Percentiles rank a stretch among this genome's conserved stretches.
These are phyloP conservation scores for Solanum piurae DNA, from an alignment of 257 asterid genomes.

Conservation along the genomic window DNA sequence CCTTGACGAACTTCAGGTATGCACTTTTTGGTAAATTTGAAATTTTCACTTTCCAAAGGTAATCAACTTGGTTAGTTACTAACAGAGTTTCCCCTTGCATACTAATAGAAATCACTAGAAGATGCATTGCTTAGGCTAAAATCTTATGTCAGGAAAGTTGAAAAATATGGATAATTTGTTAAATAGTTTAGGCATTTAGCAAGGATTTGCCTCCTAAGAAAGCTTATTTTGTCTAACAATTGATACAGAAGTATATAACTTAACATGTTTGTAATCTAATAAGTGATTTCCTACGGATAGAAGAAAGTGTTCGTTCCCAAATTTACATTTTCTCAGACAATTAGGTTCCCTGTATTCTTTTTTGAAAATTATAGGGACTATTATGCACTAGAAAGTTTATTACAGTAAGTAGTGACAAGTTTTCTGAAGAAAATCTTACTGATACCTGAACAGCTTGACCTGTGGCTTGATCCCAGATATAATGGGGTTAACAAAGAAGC, in stretches of 20 bases:
- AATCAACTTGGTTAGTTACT: not conserved
- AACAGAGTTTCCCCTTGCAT: not conserved
- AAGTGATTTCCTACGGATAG: not conserved
- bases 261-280: not conserved
- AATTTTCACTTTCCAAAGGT: not conserved
- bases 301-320: not conserved
- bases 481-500: slow-evolving; percentile 90
- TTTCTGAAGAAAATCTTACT: not conserved
- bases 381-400: not conserved
- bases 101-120: not conserved
- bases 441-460: slow-evolving; percentile 59
- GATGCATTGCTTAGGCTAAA: not conserved
- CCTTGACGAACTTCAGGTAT: slow-evolving; percentile 68
- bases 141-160: not conserved
- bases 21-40: not conserved
- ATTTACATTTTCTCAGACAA: not conserved
- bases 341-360: not conserved
- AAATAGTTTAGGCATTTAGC: not conserved
- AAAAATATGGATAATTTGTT: not conserved
- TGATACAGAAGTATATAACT: not conserved
- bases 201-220: not conserved
- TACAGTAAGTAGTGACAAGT: not conserved
- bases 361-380: not conserved
- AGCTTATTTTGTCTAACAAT: not conserved
- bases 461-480: slow-evolving; percentile 77